Conservation (phyloP, 352 stramenopile species). For the Phytopythium sindhum region DNA sequence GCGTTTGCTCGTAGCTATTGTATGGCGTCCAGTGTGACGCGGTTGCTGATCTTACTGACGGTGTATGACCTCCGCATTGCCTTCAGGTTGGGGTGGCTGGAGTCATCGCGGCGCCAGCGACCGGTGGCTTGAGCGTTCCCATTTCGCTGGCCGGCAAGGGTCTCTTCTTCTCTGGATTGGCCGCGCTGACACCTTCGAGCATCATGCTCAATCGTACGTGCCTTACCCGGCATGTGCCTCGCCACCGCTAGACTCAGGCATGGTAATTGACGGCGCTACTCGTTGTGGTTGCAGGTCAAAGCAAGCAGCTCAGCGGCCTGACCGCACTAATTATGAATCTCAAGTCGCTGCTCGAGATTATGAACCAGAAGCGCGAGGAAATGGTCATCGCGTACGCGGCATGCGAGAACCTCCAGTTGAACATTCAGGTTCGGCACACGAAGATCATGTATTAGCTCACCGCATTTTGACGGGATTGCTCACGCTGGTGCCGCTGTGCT, state of each 20-base stretch:
- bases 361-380: constrained; percentile 80
- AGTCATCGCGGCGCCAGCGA: constrained; percentile 71
- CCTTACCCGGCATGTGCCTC: not conserved
- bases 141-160: constrained; percentile 84
- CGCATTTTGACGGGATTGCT: not conserved
- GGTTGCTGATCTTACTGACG: not conserved
- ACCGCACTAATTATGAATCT: constrained; percentile 75
- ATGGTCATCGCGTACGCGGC: constrained; percentile 71
- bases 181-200: constrained; percentile 74
- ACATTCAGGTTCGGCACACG: constrained; percentile 48
- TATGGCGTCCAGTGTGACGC: not conserved
- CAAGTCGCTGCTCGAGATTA: constrained; percentile 82
- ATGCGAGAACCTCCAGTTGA: constrained; percentile 67
- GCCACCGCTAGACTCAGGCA: not conserved
- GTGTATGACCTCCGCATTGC: too few relatives aligned
- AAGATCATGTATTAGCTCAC: not conserved
- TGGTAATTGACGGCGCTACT: not conserved
- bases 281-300: constrained; percentile 50
- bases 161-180: constrained; percentile 77
- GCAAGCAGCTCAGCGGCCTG: constrained; percentile 72
- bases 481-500: not conserved
- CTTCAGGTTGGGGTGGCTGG: constrained; percentile 59
- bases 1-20: constrained; percentile 1
- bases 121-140: constrained; percentile 74
- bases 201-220: constrained; percentile 85